Conservation (phyloP, 805 yeast species). For the Cyberlindnera samutprakarnensis region DNA sequence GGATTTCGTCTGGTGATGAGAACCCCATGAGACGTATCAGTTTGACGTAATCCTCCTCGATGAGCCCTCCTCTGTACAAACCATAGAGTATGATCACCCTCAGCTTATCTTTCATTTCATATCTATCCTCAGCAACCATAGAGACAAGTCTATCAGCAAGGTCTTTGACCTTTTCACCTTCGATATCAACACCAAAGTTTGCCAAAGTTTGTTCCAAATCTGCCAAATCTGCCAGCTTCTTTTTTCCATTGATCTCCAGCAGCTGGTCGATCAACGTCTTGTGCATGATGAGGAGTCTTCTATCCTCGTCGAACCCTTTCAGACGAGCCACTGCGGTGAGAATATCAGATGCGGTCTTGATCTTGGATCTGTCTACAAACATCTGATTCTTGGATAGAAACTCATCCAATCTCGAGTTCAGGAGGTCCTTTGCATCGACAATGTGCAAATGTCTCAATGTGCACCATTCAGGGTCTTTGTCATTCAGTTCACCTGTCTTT, state of each 20-base stretch:
- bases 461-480: constrained; percentile 65
- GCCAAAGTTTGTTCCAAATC: constrained; percentile 81
- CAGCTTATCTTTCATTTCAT: constrained; percentile 59
- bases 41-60: constrained; percentile 65
- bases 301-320: constrained; percentile 59
- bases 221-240: constrained; percentile 62
- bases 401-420: constrained; percentile 52
- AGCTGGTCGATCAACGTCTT: constrained; percentile 59
- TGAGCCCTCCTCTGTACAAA: constrained; percentile 73
- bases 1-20: constrained; percentile 31
- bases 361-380: constrained; percentile 59
- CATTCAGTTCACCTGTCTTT: constrained; percentile 44
- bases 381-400: constrained; percentile 68
- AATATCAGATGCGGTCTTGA: constrained; percentile 61
- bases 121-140: constrained; percentile 40
- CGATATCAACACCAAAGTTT: constrained; percentile 62
- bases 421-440: constrained; percentile 59
- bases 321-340: constrained; percentile 68
- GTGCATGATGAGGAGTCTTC: constrained; percentile 53
- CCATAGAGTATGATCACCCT: constrained; percentile 72
- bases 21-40: constrained; percentile 49
- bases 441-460: constrained; percentile 68
- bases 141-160: constrained; percentile 56
- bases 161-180: constrained; percentile 54
- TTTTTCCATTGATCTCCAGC: constrained; percentile 47